Evolutionary conservation across 208 protist genomes (phyloP), one percentile per base, ranked within the genome.

Genomic region (Leishmania braziliensis): DNA sequence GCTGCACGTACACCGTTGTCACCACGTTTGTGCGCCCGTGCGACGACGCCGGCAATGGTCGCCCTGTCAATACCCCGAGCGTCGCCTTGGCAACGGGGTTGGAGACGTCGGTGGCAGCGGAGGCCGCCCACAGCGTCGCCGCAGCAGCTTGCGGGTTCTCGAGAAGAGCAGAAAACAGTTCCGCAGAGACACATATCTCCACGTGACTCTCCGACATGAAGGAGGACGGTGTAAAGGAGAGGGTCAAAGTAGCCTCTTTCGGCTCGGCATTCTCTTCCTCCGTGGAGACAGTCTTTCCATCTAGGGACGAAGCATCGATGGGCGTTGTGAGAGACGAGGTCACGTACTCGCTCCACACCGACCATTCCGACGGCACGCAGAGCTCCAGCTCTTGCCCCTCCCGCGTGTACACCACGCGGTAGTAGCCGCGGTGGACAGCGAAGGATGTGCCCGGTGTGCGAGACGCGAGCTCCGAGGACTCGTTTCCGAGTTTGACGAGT

Each of bases 1-100:
- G 68, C 77, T 94, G 88, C 48, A 76, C 79, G 76, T 90, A 94
- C 33, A 91, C 83, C 48, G 88, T 79, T 16, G 70, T 85, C 70
- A 92, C 51, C 23, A 60, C 60, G 63, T 78, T 85, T n/a, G 71
- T 23, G 14, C 71, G 77, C 33, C 39, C 77, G 71, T 66, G 82
- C 70, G 82, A 54, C 29, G 82, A 36, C 14, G 60, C 53, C 51
- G 80, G 33, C 46, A 77, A 53, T 8, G 54, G 43, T 16, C 82
- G 77, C 36, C 71, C 82, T n/a, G 77, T 81, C n/a, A 81, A 43
- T 8, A 43, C 53, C 16, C 20, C 20, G 0, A 85, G 78, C 2
- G 82, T 79, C 3, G 60, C 77, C 36, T 43, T 62, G 18, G 82
- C 82, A 12, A 62, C 51, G 50, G 82, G 76, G 51, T 80, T 56